phyloP scores from a whole-genome alignment of 2,329 filamentous ascomycete genomes.

The Dryadomyces quercus-mongolicae region DNA sequence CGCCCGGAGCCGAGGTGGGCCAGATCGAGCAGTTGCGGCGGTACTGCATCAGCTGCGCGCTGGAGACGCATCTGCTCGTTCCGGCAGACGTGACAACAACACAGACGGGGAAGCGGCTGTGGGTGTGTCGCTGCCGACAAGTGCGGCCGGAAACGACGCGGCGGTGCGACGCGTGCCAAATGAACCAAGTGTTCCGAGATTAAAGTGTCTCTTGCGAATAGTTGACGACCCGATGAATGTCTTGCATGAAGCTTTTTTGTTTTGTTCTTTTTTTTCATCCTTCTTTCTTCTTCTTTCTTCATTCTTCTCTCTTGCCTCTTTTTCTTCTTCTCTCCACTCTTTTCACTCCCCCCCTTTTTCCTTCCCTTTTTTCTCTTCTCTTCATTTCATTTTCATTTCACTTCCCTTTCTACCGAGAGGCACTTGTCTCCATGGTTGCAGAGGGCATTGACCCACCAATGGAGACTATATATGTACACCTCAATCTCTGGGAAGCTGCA shows the following conservation, averaged over 20 bases:
- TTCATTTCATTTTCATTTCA: neutral
- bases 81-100: conserved; percentile 7
- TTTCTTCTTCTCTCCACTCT: neutral
- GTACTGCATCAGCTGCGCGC: conserved; percentile 13
- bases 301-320: neutral
- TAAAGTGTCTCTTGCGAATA: neutral
- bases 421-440: too few relatives aligned
- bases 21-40: conserved; percentile 10
- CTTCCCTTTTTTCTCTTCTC: neutral
- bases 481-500: too few relatives aligned
- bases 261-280: neutral
- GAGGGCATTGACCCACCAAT: too few relatives aligned
- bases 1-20: conserved; percentile 9
- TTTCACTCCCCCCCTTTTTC: neutral
- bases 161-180: conserved; percentile 7
- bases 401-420: neutral
- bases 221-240: too few relatives aligned
- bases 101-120: conserved; percentile 1
- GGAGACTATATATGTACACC: too few relatives aligned
- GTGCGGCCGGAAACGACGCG: neutral
- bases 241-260: neutral
- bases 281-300: neutral
- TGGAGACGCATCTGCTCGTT: conserved; percentile 5
- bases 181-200: conserved; percentile 7
- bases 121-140: conserved; percentile 10